Evolutionary conservation across 345 rosid genomes (phyloP), one percentile per base, ranked within the genome.

Genomic region (Litchi chinensis): DNA sequence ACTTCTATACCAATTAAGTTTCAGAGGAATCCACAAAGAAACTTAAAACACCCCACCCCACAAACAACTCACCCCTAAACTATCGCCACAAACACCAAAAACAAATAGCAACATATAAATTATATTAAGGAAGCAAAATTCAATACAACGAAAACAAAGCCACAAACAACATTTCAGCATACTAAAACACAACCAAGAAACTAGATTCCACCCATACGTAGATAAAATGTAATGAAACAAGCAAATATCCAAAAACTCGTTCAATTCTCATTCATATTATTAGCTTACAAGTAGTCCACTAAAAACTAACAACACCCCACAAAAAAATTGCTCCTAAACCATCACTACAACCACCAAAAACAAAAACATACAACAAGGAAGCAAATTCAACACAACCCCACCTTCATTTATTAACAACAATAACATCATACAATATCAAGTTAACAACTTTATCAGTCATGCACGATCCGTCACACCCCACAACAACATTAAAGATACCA

Each of bases 401-500:
- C n/a, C 8, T 65, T 65, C 62, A 64, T 48, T 74, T 75, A 75
- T 75, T 75, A 46, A 46, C 50, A 6, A 44, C 50, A 44, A 44
- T 3, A 44, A 44, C 52, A 46, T 46, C 52, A 6, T 11, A 46
- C 52, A 19, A 54, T 54, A 54, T 54, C 59, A 19, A 54, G 6
- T 15, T 5, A 18, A 54, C 18, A 16, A 54, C 15, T 50, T 50
- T 62, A 4, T 37, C 5, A 9, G 63, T 22, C 41, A 60, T 21
- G 40, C 77, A 44, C 68, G 16, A 44, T 60, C 24, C 16, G 41
- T 24, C 68, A 0, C 68, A 74, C 69, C 18, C 69, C 60, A 63
- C 12, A 74, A 63, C 75, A 32, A 32, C 41, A 71, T 48, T 19
- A 73, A 74, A 48, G 78, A 48, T 28, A 65, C 48, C 48, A 75